A percentile compares a stretch with the other conserved stretches of the same genome.
phyloP scores from a whole-genome alignment of 129 eudicot genomes.

The Sambucus nigra region DNA sequence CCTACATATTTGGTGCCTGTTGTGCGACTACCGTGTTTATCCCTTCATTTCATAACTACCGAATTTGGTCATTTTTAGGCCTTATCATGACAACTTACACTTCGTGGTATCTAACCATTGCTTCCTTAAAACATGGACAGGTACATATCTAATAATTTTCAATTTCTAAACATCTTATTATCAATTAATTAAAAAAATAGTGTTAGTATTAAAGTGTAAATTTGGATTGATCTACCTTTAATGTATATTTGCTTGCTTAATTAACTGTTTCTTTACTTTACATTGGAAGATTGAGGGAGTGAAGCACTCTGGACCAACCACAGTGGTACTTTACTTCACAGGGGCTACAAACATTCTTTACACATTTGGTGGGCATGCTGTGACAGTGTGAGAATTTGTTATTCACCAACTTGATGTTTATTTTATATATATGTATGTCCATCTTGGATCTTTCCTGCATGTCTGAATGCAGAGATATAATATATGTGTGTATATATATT shows the following conservation, averaged over 20 bases:
- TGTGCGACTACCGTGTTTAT: slow-evolving; percentile 92
- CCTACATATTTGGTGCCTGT: slow-evolving; percentile 89
- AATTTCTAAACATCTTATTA: neutral
- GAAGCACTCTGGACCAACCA: slow-evolving; percentile 70
- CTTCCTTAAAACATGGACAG: slow-evolving; percentile 82
- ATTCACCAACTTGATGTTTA: slow-evolving; percentile 3
- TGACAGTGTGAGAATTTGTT: slow-evolving; percentile 54
- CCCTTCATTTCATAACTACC: slow-evolving; percentile 89
- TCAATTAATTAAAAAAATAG: neutral
- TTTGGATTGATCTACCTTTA: slow-evolving; percentile 9
- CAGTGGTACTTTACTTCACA: slow-evolving; percentile 67
- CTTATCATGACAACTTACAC: slow-evolving; percentile 87
- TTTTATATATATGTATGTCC: neutral
- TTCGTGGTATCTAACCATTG: slow-evolving; percentile 81
- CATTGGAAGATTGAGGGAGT: slow-evolving; percentile 67
- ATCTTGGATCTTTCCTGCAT: neutral
- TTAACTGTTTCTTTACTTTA: slow-evolving; percentile 8
- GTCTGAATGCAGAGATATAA: slow-evolving; percentile 5
- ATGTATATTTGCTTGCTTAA: neutral
- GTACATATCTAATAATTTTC: slow-evolving; percentile 15
- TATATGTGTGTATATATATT: too few species aligned
- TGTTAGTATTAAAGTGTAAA: neutral
- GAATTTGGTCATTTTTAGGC: slow-evolving; percentile 87
- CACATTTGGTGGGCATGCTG: slow-evolving; percentile 93
- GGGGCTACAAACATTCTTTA: slow-evolving; percentile 88